Conservation (phyloP, 352 stramenopile genomes). For the Globisporangium cystogenes region DNA sequence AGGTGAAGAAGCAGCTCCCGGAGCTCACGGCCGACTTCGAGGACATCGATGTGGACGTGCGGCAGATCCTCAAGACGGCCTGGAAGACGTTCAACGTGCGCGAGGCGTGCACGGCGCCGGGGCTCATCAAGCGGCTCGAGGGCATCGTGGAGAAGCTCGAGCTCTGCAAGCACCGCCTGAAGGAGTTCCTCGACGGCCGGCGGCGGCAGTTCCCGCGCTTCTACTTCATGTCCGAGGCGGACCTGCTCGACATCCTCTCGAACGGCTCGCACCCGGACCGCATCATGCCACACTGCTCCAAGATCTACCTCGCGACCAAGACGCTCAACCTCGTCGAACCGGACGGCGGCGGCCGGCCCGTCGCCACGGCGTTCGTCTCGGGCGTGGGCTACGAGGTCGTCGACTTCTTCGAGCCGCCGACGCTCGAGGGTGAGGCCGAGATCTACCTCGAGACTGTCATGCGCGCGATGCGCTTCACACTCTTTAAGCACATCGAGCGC, state of each 20-base stretch:
- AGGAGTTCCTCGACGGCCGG: constrained; percentile 94
- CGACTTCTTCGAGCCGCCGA: constrained; percentile 89
- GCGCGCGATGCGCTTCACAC: constrained; percentile 90
- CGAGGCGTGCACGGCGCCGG: constrained; percentile 84
- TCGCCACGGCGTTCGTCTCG: constrained; percentile 90
- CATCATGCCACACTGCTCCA: constrained; percentile 94
- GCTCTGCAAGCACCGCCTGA: constrained; percentile 92
- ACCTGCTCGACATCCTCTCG: constrained; percentile 95
- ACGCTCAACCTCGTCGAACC: constrained; percentile 83
- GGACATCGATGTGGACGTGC: constrained; percentile 92
- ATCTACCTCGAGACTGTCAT: constrained; percentile 97
- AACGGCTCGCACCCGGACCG: constrained; percentile 93
- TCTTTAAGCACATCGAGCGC: constrained; percentile 93
- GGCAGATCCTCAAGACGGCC: constrained; percentile 76
- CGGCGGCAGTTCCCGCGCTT: constrained; percentile 94
- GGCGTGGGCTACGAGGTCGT: constrained; percentile 93
- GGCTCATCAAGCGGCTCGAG: constrained; percentile 89
- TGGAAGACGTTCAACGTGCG: constrained; percentile 90
- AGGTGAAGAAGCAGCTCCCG: constrained; percentile 95
- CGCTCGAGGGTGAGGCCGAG: constrained; percentile 95
- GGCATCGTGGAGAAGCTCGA: constrained; percentile 91
- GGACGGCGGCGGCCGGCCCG: constrained; percentile 49
- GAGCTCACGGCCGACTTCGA: constrained; percentile 93
- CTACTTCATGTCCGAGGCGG: constrained; percentile 88
- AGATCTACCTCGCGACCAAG: constrained; percentile 95